These are phyloP conservation scores for Fusarium nelsonii DNA, from an alignment of 2,329 filamentous ascomycete species.

Conservation along the genomic window DNA sequence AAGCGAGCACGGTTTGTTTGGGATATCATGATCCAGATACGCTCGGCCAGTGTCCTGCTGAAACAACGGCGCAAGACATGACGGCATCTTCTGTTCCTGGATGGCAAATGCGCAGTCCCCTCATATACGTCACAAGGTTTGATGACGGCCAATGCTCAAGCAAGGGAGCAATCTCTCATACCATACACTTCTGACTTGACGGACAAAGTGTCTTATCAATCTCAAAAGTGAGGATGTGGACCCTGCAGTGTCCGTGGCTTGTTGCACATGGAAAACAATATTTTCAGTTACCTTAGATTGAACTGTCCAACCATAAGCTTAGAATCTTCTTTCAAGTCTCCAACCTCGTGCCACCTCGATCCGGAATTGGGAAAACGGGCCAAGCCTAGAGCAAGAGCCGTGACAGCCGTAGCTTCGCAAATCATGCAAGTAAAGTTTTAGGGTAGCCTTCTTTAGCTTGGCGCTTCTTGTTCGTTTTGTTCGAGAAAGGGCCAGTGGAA, in stretches of 20 bases:
- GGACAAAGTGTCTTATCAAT: background rate
- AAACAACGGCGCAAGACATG: constrained; percentile 42
- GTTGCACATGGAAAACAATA: constrained; percentile 6
- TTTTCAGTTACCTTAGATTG: constrained; percentile 1
- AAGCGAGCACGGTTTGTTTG: constrained; percentile 14
- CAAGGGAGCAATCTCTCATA: constrained; percentile 25
- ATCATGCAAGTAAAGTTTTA: constrained; percentile 14
- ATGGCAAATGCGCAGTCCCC: constrained; percentile 8
- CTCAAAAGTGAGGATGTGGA: constrained; percentile 4
- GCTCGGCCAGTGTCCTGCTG: constrained; percentile 26
- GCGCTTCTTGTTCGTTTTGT: background rate
- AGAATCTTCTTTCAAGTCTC: constrained; percentile 23
- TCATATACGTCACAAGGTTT: constrained; percentile 34
- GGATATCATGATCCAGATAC: constrained; percentile 15
- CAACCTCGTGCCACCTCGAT: constrained; percentile 19
- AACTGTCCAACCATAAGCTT: constrained; percentile 29
- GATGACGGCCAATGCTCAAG: constrained; percentile 20
- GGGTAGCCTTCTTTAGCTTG: background rate
- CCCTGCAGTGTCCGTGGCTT: constrained; percentile 7
- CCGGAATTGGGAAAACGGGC: constrained; percentile 26
- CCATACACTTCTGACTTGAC: constrained; percentile 1
- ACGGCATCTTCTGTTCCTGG: constrained; percentile 35
- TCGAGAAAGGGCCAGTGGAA: background rate
- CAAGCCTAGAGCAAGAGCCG: constrained; percentile 20
- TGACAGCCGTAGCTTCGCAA: constrained; percentile 28